Evolutionary conservation across 192 early-diverging fungal species (phyloP), one percentile per base, ranked within the genome.

Genomic region (Phlyctochytrium planicorne): DNA sequence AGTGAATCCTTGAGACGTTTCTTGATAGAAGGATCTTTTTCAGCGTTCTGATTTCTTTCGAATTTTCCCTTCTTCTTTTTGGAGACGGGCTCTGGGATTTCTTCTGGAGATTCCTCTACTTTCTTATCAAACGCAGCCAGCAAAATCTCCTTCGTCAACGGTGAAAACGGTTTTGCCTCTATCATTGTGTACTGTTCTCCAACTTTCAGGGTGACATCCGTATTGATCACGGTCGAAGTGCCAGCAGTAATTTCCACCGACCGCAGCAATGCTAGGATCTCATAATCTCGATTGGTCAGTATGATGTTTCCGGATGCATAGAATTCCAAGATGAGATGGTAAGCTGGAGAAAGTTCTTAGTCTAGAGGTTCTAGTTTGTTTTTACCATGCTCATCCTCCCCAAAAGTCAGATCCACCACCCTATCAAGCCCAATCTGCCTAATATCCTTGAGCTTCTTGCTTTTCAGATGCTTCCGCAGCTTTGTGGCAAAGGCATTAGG

Each of bases 331-430:
- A 86, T 76, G 1, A 86, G 29, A 59, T 87, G 85, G 57, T 66
- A 80, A 0, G 78, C 90, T 90, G 68, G 40, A 52, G n/a, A 72
- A 59, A 31, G 50, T 59, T 33, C 59, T 25, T 23, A 32, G 10
- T 1, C 17, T 0, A 2, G 29, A 47, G 24, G 37, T 24, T n/a
- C 34, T 35, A 52, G 88, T 82, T 59, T 91, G 85, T 67, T 91
- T 91, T 25, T 17, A 68, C 66, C 76, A 62, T 36, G 62, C 50
- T 83, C 81, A 33, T 74, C 71, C 52, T 89, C 89, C 6, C 84
- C 95, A 87, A 99, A 99, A 64, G 91, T 84, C 80, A 98, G 87
- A 77, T 98, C 93, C 14, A 98, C 83, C 60, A 94, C 88, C 17
- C 97, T 87, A 80, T 99, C 97, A 62, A 87, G 77, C 60, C 96